phyloP scores from a whole-genome alignment of 1,284 basidiomycete species.

The Mycena sp. region DNA sequence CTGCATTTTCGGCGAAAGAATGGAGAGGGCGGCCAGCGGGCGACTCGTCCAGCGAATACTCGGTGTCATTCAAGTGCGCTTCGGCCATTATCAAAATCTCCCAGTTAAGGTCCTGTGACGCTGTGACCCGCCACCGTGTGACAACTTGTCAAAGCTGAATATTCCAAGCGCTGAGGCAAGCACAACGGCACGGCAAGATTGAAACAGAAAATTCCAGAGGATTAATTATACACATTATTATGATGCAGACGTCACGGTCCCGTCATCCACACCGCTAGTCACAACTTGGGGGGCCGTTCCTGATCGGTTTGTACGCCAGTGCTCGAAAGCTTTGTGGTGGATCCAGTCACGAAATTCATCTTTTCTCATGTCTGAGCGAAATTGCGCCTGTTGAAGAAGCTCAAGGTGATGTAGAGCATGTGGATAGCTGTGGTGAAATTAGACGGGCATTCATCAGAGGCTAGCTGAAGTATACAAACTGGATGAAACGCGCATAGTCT shows the following conservation, averaged over 20 bases:
- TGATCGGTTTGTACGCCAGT: conserved; percentile 79
- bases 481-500: conserved; percentile 89
- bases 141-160: too few relatives aligned
- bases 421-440: conserved; percentile 68
- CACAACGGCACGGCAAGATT: too few relatives aligned
- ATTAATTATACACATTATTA: conserved; percentile 1
- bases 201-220: too few relatives aligned
- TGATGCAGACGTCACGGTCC: neutral
- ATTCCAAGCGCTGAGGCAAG: too few relatives aligned
- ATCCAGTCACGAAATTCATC: conserved; percentile 79
- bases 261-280: too few relatives aligned
- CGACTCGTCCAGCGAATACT: conserved; percentile 43
- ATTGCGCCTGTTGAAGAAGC: conserved; percentile 77
- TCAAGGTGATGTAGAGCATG: conserved; percentile 87
- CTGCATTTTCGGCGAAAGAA: too few relatives aligned
- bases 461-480: conserved; percentile 55
- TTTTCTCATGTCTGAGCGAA: conserved; percentile 80
- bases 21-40: too few relatives aligned
- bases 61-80: conserved; percentile 30
- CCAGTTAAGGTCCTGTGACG: too few relatives aligned
- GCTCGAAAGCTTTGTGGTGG: conserved; percentile 86
- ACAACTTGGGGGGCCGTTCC: too few relatives aligned
- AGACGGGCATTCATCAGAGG: conserved; percentile 26
- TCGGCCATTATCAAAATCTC: conserved; percentile 25
- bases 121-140: too few relatives aligned